phyloP scores from a whole-genome alignment of 164 flowering plant genomes.

The Umbellularia californica region DNA sequence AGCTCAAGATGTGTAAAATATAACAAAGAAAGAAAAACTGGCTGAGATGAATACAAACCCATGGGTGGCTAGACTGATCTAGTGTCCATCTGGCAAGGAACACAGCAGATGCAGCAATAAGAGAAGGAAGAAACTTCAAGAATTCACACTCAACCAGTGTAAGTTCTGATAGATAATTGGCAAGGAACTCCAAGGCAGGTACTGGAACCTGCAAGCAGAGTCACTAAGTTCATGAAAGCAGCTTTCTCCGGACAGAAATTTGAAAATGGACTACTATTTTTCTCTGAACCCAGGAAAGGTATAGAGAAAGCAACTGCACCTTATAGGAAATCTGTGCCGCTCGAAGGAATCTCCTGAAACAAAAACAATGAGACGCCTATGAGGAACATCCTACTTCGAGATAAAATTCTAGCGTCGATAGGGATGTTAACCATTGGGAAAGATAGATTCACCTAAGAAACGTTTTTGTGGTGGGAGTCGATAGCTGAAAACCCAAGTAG shows the following conservation, averaged over 20 bases:
- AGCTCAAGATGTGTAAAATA: background rate
- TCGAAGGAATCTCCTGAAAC: conserved; percentile 70
- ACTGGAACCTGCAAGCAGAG: conserved; percentile 36
- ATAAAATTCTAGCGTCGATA: background rate
- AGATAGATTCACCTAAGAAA: conserved; percentile 60
- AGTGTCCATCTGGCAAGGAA: conserved; percentile 80
- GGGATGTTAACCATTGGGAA: background rate
- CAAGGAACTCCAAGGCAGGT: conserved; percentile 55
- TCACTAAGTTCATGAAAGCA: background rate
- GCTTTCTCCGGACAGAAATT: background rate
- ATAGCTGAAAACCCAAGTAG: conserved; percentile 52
- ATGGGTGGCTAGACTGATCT: conserved; percentile 58
- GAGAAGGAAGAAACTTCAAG: conserved; percentile 59
- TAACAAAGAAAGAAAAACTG: background rate
- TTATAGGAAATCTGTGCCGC: conserved; percentile 71
- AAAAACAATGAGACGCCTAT: background rate
- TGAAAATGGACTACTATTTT: background rate
- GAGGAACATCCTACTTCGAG: background rate
- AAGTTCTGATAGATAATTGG: conserved; percentile 62
- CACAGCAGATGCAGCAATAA: conserved; percentile 75
- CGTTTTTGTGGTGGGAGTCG: conserved; percentile 63
- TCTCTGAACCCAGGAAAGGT: background rate
- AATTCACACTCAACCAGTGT: conserved; percentile 49
- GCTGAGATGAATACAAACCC: conserved; percentile 41
- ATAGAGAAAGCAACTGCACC: conserved; percentile 31